phyloP scores from a whole-genome alignment of 2,329 filamentous ascomycete species.

The Arthrobotrys sphaeroides region DNA sequence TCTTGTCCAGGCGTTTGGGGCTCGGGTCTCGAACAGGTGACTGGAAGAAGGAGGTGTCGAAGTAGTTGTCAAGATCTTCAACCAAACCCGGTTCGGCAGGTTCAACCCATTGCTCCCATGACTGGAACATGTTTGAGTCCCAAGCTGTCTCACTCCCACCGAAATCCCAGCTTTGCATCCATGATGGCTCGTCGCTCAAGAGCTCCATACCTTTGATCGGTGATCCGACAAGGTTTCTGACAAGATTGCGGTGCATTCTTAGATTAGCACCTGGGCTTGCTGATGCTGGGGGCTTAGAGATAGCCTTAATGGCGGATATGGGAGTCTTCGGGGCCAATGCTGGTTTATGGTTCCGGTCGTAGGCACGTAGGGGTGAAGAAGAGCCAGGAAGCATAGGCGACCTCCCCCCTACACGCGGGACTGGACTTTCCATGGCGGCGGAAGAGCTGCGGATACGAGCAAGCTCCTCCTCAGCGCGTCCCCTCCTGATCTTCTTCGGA shows the following conservation, averaged over 20 bases:
- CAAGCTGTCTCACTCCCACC: slow-evolving; percentile 28
- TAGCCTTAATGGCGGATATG: slow-evolving; percentile 63
- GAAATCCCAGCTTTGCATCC: slow-evolving; percentile 52
- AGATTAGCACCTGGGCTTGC: slow-evolving; percentile 94
- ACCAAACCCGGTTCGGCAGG: slow-evolving; percentile 44
- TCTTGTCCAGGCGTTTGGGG: slow-evolving; percentile 46
- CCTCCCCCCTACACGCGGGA: slow-evolving; percentile 57
- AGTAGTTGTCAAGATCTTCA: slow-evolving; percentile 50
- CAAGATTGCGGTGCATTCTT: slow-evolving; percentile 83
- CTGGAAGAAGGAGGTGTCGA: slow-evolving; percentile 49
- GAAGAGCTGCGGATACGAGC: slow-evolving; percentile 77
- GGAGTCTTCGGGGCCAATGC: slow-evolving; percentile 83
- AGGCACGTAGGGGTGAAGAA: slow-evolving; percentile 74
- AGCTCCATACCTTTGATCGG: slow-evolving; percentile 65
- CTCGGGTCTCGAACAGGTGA: slow-evolving; percentile 50
- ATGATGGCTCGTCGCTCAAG: slow-evolving; percentile 50
- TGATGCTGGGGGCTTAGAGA: slow-evolving; percentile 74
- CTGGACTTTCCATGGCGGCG: slow-evolving; percentile 92
- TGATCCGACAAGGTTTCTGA: slow-evolving; percentile 82
- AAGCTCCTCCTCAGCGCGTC: slow-evolving; percentile 94
- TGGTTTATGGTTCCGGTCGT: slow-evolving; percentile 65
- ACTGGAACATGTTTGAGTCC: slow-evolving; percentile 36
- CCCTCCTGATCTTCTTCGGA: slow-evolving; percentile 82
- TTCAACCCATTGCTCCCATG: slow-evolving; percentile 50
- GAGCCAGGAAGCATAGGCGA: slow-evolving; percentile 62